A percentile compares a stretch with the other conserved stretches of the same genome.
phyloP scores from a whole-genome alignment of 1,284 basidiomycete genomes.

The Trichosporon ovoides region DNA sequence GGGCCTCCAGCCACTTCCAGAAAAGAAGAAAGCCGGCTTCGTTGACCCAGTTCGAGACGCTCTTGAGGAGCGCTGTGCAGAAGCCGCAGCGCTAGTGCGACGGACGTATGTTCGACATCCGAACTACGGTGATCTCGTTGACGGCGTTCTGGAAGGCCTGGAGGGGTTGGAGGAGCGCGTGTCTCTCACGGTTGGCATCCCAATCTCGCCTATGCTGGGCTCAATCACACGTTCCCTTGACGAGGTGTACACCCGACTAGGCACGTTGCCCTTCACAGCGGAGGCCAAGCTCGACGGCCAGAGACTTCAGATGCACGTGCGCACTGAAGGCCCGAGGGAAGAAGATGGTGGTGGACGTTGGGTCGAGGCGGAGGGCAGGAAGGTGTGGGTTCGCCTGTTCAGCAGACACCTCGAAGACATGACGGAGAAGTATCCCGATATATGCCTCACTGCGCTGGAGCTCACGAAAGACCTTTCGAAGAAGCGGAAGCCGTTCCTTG shows the following conservation, averaged over 20 bases:
- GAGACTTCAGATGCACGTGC: slow-evolving; percentile 73
- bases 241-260: slow-evolving; percentile 73
- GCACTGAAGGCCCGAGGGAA: slow-evolving; percentile 42
- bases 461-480: slow-evolving; percentile 18
- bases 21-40: slow-evolving; percentile 35
- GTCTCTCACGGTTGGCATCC: slow-evolving; percentile 65
- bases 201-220: slow-evolving; percentile 53
- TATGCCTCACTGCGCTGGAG: slow-evolving; percentile 57
- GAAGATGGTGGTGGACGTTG: slow-evolving; percentile 45
- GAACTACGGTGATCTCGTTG: slow-evolving; percentile 72
- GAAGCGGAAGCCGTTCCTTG: slow-evolving; percentile 30
- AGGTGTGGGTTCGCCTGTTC: slow-evolving; percentile 65
- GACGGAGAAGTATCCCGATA: slow-evolving; percentile 90
- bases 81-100: slow-evolving; percentile 63
- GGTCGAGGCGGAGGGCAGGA: slow-evolving; percentile 47
- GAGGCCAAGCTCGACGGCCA: slow-evolving; percentile 86
- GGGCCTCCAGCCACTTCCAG: slow-evolving; percentile 44
- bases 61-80: slow-evolving; percentile 53
- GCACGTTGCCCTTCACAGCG: slow-evolving; percentile 63
- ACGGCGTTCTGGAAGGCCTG: slow-evolving; percentile 63
- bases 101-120: slow-evolving; percentile 82
- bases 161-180: slow-evolving; percentile 61
- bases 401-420: slow-evolving; percentile 84
- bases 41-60: slow-evolving; percentile 52
- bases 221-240: slow-evolving; percentile 68